These are phyloP conservation scores for Fragaria nilgerrensis DNA, from an alignment of 306 rosid species.

Conservation along the genomic window DNA sequence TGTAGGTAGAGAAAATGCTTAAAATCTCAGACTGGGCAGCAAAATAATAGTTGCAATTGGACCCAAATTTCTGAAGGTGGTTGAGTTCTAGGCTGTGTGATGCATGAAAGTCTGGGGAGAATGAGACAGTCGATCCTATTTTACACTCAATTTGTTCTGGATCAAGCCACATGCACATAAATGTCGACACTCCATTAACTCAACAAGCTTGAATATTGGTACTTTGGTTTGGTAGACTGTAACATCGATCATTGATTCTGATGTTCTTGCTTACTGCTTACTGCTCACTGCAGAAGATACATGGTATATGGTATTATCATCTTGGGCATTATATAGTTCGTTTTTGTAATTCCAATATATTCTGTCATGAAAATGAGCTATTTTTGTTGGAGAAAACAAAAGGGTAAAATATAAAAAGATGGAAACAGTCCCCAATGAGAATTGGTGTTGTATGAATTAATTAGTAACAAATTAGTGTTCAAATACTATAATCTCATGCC, in stretches of 20 bases:
- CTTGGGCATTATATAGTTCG: background rate
- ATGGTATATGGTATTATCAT: background rate
- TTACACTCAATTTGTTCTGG: conserved; percentile 1
- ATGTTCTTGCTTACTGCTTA: background rate
- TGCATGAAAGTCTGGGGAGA: background rate
- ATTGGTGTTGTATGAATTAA: background rate
- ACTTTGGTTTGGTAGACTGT: conserved; percentile 6
- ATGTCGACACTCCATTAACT: background rate
- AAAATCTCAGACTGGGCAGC: background rate
- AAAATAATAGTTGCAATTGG: background rate
- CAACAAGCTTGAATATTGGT: background rate
- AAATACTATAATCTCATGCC: background rate
- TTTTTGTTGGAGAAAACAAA: background rate
- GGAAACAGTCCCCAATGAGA: background rate
- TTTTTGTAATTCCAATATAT: background rate
- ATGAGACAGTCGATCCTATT: background rate
- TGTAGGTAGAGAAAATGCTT: background rate
- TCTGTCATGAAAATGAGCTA: background rate
- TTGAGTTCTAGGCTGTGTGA: background rate
- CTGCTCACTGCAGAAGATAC: background rate
- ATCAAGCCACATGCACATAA: background rate
- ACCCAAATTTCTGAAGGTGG: conserved; percentile 5
- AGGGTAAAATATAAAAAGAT: background rate
- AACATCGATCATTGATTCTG: background rate
- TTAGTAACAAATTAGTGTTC: background rate